phyloP scores from a whole-genome alignment of 2,329 filamentous ascomycete species.

The Colletotrichum gloeosporioides region DNA sequence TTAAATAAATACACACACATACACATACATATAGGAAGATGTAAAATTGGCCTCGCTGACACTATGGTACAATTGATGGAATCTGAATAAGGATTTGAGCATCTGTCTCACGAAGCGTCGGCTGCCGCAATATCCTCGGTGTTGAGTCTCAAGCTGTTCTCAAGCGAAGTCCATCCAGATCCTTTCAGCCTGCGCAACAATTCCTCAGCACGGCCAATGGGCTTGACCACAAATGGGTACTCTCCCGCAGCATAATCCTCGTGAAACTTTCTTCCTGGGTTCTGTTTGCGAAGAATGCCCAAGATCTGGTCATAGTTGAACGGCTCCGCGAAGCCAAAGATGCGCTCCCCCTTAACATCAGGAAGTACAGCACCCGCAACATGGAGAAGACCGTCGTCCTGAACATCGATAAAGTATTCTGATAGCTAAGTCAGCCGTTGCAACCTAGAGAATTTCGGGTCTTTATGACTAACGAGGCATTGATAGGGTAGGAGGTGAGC shows the following conservation, averaged over 20 bases:
- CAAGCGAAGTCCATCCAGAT: conserved; percentile 24
- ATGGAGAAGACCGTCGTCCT: conserved; percentile 57
- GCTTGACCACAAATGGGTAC: conserved; percentile 4
- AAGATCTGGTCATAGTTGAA: conserved; percentile 51
- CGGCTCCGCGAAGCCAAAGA: conserved; percentile 57
- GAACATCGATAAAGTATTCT: conserved; percentile 52
- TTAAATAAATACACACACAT: no score
- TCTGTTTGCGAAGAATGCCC: conserved; percentile 27
- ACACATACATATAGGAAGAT: no score
- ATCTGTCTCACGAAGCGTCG: neutral
- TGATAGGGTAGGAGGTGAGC: neutral
- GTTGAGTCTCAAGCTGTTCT: conserved; percentile 5
- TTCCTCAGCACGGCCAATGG: conserved; percentile 21
- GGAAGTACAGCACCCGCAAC: conserved; percentile 54
- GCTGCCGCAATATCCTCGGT: neutral
- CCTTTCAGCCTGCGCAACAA: conserved; percentile 20
- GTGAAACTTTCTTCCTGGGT: conserved; percentile 24
- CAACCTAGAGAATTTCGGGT: neutral
- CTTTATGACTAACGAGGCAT: neutral
- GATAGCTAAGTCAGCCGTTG: neutral
- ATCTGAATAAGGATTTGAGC: no score
- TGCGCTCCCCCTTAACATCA: conserved; percentile 50
- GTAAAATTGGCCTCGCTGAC: no score
- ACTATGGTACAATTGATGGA: no score
- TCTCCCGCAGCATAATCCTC: conserved; percentile 25